Percentiles rank a stretch among this genome's conserved stretches.
Evolutionary conservation across 441 rosid species (phyloP).

Genomic region (Biscutella laevigata): DNA sequence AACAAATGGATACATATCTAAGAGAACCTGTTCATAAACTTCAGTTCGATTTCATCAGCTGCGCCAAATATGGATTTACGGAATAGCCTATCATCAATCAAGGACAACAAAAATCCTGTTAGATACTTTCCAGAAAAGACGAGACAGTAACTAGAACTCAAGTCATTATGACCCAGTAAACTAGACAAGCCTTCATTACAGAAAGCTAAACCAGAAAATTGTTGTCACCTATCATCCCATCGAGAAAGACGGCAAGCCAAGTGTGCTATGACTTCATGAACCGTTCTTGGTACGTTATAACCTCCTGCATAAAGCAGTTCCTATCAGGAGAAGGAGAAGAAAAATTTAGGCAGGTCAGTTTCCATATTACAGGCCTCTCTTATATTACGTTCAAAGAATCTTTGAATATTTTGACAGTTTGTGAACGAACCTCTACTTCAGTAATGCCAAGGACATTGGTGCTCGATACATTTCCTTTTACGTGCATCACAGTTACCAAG

Average conservation of each 20-base stretch:
- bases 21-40: constrained; percentile 78
- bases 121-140: not conserved
- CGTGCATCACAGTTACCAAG: constrained; percentile 66
- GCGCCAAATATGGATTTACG: constrained; percentile 89
- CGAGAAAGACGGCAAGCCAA: constrained; percentile 72
- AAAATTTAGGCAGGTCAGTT: not conserved
- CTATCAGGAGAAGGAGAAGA: constrained; percentile 24
- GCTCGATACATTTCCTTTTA: constrained; percentile 49
- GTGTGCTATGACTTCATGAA: constrained; percentile 80
- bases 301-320: constrained; percentile 84
- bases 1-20: not conserved
- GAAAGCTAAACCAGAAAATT: not conserved
- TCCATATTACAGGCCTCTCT: not conserved
- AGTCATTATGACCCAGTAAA: not conserved
- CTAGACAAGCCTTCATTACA: not conserved
- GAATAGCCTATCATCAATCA: constrained; percentile 47
- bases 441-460: constrained; percentile 65
- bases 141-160: not conserved
- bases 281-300: constrained; percentile 67
- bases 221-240: constrained; percentile 88
- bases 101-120: not conserved
- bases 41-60: constrained; percentile 91
- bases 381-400: not conserved
- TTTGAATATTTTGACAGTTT: not conserved
- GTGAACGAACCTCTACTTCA: constrained; percentile 78